Base-by-base conservation (phyloP, 345 rosid species). In the Eucalyptus dawsonii region DNA sequence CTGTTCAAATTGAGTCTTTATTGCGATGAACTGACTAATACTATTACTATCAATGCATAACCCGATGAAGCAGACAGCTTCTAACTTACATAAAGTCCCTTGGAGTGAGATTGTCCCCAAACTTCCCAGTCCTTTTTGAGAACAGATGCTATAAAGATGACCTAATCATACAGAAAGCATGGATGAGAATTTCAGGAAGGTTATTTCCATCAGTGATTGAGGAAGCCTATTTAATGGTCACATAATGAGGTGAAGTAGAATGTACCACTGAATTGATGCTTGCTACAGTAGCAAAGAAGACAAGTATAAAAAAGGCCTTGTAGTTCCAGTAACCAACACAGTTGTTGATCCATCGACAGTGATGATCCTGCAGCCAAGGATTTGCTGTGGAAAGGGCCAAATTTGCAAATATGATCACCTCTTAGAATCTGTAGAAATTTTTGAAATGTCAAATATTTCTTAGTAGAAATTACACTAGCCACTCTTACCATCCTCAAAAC, bases 311-410 rank as follows among this genome's bases (percentile, higher is more conserved):
- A 94, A 95, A 97, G 87, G 95, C 96, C 91, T 97, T 97, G 88
- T 97, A 97, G 96, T 97, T 97, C 93, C 94, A 91, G 89, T 94
- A 94, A 86, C 99, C 99, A 91, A 97, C 97, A 91, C 99, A 97
- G 90, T 97, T 97, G 88, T 95, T 97, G 91, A 95, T 95, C 99
- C 99, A 97, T 89, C 92, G 87, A 91, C 99, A 97, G 89, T 97
- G 99, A 88, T 97, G 99, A 88, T 97, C 99, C 99, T 97, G 93
- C 50, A 80, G 88, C 91, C 72, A 89, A 91, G 91, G 67, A 50
- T 2, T 45, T 44, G 9, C 27, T 51, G n/a, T n/a, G n/a, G 9
- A 11, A 53, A 88, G 47, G 89, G 47, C 47, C 58, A 37, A 65
- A 45, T 65, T 72, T 24, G 37, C 72, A 5, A 62, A 40, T 22